Evolutionary conservation across 345 rosid genomes (phyloP).

Genomic region (Limnanthes douglasii): DNA sequence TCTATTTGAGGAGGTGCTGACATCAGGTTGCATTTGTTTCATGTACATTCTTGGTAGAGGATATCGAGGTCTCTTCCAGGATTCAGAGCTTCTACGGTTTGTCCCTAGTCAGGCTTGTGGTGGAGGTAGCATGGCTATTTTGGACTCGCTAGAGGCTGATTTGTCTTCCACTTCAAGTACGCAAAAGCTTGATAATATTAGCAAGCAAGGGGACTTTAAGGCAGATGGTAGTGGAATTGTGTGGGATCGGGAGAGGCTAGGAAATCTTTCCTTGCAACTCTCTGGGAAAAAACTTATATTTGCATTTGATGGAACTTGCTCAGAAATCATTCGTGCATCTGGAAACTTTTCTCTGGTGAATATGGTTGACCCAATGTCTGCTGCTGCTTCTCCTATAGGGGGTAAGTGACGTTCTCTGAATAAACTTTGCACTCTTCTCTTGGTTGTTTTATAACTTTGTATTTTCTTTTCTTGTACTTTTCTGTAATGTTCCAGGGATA

Average conservation of each 20-base stretch:
- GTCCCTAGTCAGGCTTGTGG: constrained; percentile 99
- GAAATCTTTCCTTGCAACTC: constrained; percentile 75
- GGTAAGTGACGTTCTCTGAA: constrained; percentile 31
- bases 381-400: constrained; percentile 98
- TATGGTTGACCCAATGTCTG: constrained; percentile 95
- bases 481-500: constrained; percentile 46
- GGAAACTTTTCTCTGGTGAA: constrained; percentile 80
- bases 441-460: constrained; percentile 2
- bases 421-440: constrained; percentile 4
- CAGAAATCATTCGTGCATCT: constrained; percentile 66
- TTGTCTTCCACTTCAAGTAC: constrained; percentile 40
- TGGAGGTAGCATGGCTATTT: constrained; percentile 98
- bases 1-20: constrained; percentile 98
- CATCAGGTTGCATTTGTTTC: constrained; percentile 87
- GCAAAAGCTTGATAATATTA: constrained; percentile 52
- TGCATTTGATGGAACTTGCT: constrained; percentile 93
- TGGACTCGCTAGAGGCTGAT: constrained; percentile 81
- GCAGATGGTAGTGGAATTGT: constrained; percentile 97
- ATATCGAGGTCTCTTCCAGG: constrained; percentile 96
- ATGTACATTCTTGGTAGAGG: constrained; percentile 99
- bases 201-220: constrained; percentile 67
- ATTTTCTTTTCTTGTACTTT: constrained; percentile 7
- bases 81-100: constrained; percentile 83
- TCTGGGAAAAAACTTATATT: constrained; percentile 96
- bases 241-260: constrained; percentile 93